Evolutionary conservation across 2,329 filamentous ascomycete genomes (phyloP), one percentile per base, ranked within the genome.

Genomic region (Scytalidium lignicola): DNA sequence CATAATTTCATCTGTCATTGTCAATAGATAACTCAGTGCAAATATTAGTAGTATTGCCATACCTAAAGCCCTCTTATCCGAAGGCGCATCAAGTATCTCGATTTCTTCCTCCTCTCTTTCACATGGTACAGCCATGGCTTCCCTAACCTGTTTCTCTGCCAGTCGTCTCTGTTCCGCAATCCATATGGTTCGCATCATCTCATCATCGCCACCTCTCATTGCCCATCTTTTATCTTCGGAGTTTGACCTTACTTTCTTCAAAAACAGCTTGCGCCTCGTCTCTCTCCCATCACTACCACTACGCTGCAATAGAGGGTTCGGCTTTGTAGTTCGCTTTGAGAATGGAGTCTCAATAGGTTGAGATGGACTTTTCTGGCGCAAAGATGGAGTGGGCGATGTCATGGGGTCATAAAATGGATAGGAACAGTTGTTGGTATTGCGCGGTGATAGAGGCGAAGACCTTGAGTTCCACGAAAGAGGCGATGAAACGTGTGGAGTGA

Each of bases 231-330:
- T 76, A 22, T 86, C 79, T 40, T 85, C 80, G 2, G 74, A 70
- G 39, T 78, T 75, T 58, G 81, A 76, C 51, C 80, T 73, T 17
- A 86, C 82, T 46, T 76, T 86, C 61, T 82, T 80, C 51, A 92
- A 69, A 58, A 92, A 92, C 49, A 86, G 70, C 26, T 79, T 78
- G 43, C 87, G 73, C 50, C 88, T 72, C 47, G 77, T 73, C 62
- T 88, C 83, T 48, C 82, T 79, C 1, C 74, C 73, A 62, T 90
- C 79, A 13, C 55, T 52, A 9, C 44, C 70, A 45, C 80, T 74
- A 52, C 70, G 77, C 55, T 78, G 76, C 17, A 83, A 67, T 6
- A 86, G 59, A 0, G 84, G 86, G 53, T 86, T 88, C 29, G 76
- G 73, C 52, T 85, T 85, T 47, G 74, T 68, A 13, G 73, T 70